These are phyloP conservation scores for Fistulifera pelliculosa DNA, from an alignment of 108 stramenopile species.

Conservation along the genomic window DNA sequence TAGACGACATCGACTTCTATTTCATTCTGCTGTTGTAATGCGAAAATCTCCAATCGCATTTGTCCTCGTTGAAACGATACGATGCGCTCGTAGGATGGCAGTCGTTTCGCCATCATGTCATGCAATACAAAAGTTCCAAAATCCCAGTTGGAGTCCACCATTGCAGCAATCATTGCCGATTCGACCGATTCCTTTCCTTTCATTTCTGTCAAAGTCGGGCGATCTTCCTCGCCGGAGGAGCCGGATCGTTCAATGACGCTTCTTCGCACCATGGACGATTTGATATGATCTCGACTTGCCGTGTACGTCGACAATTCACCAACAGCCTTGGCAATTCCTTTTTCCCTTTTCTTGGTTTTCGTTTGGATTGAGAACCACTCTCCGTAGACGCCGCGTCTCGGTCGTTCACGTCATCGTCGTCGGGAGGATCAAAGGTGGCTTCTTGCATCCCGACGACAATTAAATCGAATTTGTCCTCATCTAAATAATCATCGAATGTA, in stretches of 20 bases:
- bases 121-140: constrained; percentile 22
- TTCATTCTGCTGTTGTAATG: constrained; percentile 8
- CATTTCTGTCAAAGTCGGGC: not conserved
- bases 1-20: constrained; percentile 7
- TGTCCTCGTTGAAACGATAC: constrained; percentile 44
- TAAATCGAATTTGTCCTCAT: constrained; percentile 34
- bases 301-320: not conserved
- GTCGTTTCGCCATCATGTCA: constrained; percentile 11
- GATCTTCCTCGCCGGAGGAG: not conserved
- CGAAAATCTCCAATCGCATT: constrained; percentile 53
- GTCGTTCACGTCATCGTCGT: not conserved
- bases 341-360: not conserved
- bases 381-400: not conserved
- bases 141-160: constrained; percentile 1
- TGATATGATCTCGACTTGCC: constrained; percentile 11
- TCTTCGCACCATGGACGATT: not conserved
- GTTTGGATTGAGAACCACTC: not conserved
- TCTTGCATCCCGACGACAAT: constrained; percentile 63
- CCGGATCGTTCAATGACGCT: not conserved
- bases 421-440: constrained; percentile 25
- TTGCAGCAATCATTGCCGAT: not conserved
- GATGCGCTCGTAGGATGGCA: constrained; percentile 32
- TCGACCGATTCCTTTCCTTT: not conserved
- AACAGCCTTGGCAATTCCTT: constrained; percentile 6
- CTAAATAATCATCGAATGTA: constrained; percentile 3